Percentiles rank a stretch among this genome's conserved stretches.
Evolutionary conservation across 148 eudicot species (phyloP).

Genomic region (Arbutus unedo): DNA sequence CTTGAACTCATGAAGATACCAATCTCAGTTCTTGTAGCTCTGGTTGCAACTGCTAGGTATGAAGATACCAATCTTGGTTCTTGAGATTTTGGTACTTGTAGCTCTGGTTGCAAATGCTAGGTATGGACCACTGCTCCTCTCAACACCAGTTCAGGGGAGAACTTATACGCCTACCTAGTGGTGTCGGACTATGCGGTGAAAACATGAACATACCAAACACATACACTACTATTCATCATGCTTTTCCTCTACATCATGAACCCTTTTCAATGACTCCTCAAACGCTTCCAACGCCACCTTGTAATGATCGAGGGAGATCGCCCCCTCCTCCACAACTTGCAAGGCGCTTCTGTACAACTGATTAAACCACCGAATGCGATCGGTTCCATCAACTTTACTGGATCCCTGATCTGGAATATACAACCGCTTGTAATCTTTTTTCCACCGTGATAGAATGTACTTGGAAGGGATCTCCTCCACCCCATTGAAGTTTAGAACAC

Average conservation of each 20-base stretch:
- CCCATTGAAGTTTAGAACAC: constrained; percentile 69
- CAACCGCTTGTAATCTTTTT: constrained; percentile 61
- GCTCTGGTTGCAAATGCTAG: too few species aligned
- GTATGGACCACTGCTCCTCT: too few species aligned
- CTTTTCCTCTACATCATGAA: constrained; percentile 51
- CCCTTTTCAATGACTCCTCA: constrained; percentile 61
- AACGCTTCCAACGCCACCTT: constrained; percentile 61
- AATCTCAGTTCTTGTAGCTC: too few species aligned
- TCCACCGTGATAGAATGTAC: constrained; percentile 68
- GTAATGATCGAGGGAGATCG: constrained; percentile 66
- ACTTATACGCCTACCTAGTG: too few species aligned
- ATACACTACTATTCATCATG: constrained; percentile 19
- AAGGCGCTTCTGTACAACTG: constrained; percentile 64
- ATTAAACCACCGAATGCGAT: constrained; percentile 41
- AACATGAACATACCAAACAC: not conserved
- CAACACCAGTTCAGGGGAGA: too few species aligned
- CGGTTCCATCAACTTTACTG: constrained; percentile 29
- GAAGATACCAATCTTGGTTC: too few species aligned
- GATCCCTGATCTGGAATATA: constrained; percentile 32
- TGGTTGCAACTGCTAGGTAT: too few species aligned
- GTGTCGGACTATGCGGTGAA: too few species aligned
- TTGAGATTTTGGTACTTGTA: too few species aligned
- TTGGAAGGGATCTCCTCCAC: constrained; percentile 66
- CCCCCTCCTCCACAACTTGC: constrained; percentile 81
- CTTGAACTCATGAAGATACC: too few species aligned